Evolutionary conservation across 805 yeast species (phyloP).

Genomic region (Candida dendrica): DNA sequence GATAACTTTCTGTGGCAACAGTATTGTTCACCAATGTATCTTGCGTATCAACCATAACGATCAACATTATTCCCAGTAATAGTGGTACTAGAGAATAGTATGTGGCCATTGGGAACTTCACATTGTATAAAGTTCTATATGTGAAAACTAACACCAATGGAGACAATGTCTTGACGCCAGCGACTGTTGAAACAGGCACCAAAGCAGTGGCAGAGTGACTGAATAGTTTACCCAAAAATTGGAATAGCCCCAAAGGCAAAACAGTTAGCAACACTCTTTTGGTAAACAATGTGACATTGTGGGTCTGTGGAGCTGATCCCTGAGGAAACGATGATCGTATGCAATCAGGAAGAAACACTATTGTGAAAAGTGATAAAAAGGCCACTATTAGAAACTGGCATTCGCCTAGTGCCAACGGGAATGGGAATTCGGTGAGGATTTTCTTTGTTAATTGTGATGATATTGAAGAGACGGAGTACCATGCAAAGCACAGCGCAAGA

Average conservation of each 20-base stretch:
- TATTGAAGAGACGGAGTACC: constrained; percentile 57
- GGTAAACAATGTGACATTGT: constrained; percentile 17
- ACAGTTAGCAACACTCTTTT: constrained; percentile 39
- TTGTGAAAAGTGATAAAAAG: constrained; percentile 31
- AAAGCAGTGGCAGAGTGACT: constrained; percentile 58
- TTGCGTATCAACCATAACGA: constrained; percentile 23
- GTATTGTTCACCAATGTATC: constrained; percentile 29
- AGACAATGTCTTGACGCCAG: constrained; percentile 61
- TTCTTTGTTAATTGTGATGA: constrained; percentile 59
- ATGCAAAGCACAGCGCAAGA: constrained; percentile 39
- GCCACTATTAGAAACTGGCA: constrained; percentile 53
- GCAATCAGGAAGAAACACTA: constrained; percentile 24
- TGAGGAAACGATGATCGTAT: constrained; percentile 35
- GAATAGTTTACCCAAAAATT: constrained; percentile 56
- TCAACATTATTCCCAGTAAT: constrained; percentile 44
- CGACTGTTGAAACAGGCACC: constrained; percentile 62
- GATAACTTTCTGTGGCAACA: constrained; percentile 32
- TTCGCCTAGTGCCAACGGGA: constrained; percentile 59
- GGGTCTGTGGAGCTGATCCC: constrained; percentile 43
- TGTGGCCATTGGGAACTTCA: constrained; percentile 41
- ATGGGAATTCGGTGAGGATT: constrained; percentile 46
- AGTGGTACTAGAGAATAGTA: constrained; percentile 47
- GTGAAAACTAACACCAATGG: constrained; percentile 55
- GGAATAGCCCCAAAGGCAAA: constrained; percentile 60
- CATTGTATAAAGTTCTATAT: constrained; percentile 44